Base-by-base conservation (phyloP, 176 grass and related monocot genomes). In the Tillandsia fasciculata region DNA sequence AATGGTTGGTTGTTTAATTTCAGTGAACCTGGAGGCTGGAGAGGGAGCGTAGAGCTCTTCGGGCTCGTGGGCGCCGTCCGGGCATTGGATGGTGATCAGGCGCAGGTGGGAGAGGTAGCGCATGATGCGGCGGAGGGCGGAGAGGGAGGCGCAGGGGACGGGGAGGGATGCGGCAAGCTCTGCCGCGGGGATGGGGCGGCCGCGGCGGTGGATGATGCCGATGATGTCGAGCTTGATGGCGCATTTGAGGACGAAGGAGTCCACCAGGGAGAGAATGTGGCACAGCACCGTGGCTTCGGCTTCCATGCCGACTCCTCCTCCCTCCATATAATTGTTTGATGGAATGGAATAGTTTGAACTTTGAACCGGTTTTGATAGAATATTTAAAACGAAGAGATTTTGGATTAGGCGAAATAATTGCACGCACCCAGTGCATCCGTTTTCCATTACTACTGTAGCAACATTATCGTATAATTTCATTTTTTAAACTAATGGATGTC, bases 201-300 rank as follows among this genome's bases (percentile, higher is more conserved):
- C 75, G 20, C 14, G 0, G 13, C 23, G 6, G 15, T 71, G 53
- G 57, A 91, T 74, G 70, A 74, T 57, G 20, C 71, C 74, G 15
- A 78, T 70, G 18, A 91, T 74, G 1, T 81, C 57, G 8, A 91
- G 81, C 11, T 80, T 53, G 5, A 91, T 2, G 2, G 81, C 84
- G 26, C 78, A 85, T 27, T 67, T 67, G 9, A 91, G 58, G 2
- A 70, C 74, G 69, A 79, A 78, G 50, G 81, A 76, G 48, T 75
- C 76, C 23, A 73, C n/a, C 49, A 70, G 76, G 23, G 74, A 7
- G 18, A 58, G 70, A 51, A 23, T 78, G 24, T 70, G 70, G 66
- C 52, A 66, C 50, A 68, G 81, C 0, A 91, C 64, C 66, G 79
- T 73, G 9, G 22, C 53, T 11, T 83, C 66, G 6, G 77, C 76